Percentiles rank a stretch among this genome's conserved stretches.
These are phyloP conservation scores for Kodamaea anthophila DNA, from an alignment of 1,139 yeast genomes.

Conservation along the genomic window DNA sequence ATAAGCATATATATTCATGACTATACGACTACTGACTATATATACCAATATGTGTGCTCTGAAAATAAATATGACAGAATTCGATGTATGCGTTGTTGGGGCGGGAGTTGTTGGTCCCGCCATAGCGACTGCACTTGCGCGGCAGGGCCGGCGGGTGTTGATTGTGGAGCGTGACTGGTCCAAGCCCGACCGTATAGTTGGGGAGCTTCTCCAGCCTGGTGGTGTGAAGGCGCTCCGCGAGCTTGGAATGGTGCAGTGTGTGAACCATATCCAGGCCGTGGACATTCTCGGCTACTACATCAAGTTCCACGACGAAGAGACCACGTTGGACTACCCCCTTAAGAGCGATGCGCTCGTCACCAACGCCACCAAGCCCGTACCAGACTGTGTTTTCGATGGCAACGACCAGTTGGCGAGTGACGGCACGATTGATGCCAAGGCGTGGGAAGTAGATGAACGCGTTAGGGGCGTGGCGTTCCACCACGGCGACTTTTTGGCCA, in stretches of 20 bases:
- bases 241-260: slow-evolving; percentile 73
- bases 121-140: slow-evolving; percentile 82
- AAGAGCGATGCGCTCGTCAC: slow-evolving; percentile 43
- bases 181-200: slow-evolving; percentile 93
- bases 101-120: slow-evolving; percentile 98
- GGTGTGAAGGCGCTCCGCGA: slow-evolving; percentile 78
- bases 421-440: slow-evolving; percentile 38
- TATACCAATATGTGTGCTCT: no score
- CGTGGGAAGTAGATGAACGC: slow-evolving; percentile 56
- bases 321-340: slow-evolving; percentile 65
- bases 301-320: slow-evolving; percentile 51
- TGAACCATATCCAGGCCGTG: slow-evolving; percentile 77
- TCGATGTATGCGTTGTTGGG: slow-evolving; percentile 73
- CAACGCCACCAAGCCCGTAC: slow-evolving; percentile 44
- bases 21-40: no score
- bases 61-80: slow-evolving; percentile 16
- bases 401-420: slow-evolving; percentile 52
- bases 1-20: no score
- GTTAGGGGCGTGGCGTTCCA: slow-evolving; percentile 84
- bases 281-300: slow-evolving; percentile 78
- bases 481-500: slow-evolving; percentile 82
- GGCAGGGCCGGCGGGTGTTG: slow-evolving; percentile 77
- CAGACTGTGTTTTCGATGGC: slow-evolving; percentile 47
- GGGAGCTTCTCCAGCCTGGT: slow-evolving; percentile 94
- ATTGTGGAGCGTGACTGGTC: slow-evolving; percentile 84